Conservation (phyloP, 345 rosid species). For the Eucalyptus erythrocorys region DNA sequence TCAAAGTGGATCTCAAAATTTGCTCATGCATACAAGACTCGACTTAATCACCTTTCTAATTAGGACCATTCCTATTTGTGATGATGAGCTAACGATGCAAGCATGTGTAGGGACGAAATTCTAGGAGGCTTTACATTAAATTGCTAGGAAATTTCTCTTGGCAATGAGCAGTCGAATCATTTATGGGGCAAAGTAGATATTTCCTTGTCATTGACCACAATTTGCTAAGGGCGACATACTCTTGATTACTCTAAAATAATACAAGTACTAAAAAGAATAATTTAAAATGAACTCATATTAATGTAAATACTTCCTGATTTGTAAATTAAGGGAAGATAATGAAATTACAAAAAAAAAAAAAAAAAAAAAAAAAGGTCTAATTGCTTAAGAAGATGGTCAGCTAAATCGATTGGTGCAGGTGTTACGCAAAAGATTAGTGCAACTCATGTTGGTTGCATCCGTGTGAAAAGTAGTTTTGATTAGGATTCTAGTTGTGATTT, state of each 20-base stretch:
- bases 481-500: not conserved
- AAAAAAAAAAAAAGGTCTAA: not conserved
- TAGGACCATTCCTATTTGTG: not conserved
- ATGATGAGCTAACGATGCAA: not conserved
- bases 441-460: not conserved
- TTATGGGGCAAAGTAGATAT: not conserved
- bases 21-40: not conserved
- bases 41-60: not conserved
- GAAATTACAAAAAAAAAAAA: not conserved
- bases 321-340: not conserved
- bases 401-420: not conserved
- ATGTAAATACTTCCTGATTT: not conserved
- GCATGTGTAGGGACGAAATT: not conserved
- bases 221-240: not conserved
- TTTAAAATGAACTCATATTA: not conserved
- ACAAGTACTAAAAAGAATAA: not conserved
- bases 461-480: not conserved
- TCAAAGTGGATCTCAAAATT: not conserved
- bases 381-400: not conserved
- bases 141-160: not conserved
- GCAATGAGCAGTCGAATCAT: not conserved
- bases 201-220: not conserved
- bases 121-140: not conserved
- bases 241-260: not conserved
- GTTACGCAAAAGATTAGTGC: rapidly evolving